phyloP scores from a whole-genome alignment of 2,329 filamentous ascomycete genomes.

The Ophiocordyceps australis region DNA sequence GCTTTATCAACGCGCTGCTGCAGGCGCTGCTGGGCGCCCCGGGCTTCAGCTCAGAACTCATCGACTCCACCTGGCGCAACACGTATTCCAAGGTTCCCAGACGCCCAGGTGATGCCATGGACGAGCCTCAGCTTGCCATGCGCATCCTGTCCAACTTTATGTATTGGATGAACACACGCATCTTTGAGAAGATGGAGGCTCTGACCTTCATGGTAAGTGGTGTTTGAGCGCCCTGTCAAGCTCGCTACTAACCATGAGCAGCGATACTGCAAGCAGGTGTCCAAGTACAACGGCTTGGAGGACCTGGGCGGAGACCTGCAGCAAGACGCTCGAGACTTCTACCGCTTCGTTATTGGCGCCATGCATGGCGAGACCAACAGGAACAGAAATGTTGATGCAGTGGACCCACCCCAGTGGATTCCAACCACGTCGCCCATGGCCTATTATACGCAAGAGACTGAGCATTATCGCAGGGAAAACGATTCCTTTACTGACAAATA shows the following conservation, averaged over 20 bases:
- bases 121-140: slow-evolving; percentile 38
- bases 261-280: slow-evolving; percentile 32
- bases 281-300: slow-evolving; percentile 9
- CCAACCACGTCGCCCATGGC: no score
- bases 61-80: no score
- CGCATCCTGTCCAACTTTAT: slow-evolving; percentile 41
- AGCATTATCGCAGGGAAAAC: no score
- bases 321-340: slow-evolving; percentile 85
- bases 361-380: slow-evolving; percentile 81
- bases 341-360: slow-evolving; percentile 63
- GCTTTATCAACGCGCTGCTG: no score
- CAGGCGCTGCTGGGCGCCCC: no score
- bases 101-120: slow-evolving; percentile 37
- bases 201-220: slow-evolving; percentile 39
- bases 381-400: no score
- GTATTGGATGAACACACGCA: slow-evolving; percentile 33
- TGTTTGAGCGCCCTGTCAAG: no score
- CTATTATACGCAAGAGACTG: no score
- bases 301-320: slow-evolving; percentile 58
- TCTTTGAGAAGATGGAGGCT: slow-evolving; percentile 30
- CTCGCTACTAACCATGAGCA: no score
- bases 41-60: no score
- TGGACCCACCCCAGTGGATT: no score
- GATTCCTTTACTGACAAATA: no score
- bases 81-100: slow-evolving; percentile 49